Evolutionary conservation across 2,329 filamentous ascomycete genomes (phyloP), one percentile per base, ranked within the genome.

Genomic region (Cephalotrichum gorgonifer): DNA sequence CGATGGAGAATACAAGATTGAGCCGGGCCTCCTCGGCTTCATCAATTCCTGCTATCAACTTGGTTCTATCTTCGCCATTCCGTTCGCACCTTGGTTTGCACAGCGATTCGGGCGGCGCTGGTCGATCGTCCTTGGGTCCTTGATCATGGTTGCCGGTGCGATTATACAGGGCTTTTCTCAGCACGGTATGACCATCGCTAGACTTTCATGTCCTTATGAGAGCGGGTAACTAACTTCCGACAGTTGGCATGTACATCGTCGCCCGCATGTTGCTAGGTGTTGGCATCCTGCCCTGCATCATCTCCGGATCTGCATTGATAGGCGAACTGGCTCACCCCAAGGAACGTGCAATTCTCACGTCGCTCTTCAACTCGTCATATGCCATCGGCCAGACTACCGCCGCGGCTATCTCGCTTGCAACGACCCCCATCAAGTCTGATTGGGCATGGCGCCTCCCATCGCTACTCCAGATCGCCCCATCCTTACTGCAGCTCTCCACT

Each of bases 241-340:
- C 17, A 62, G 62, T 62, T 17, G 66, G 48, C 53, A 81, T 80
- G 76, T 83, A 80, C 58, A 73, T 81, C 51, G 62, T 78, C 38
- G 72, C 78, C 28, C 76, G 78, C 56, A 71, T 80, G 55, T 64
- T 82, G 20, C 69, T 82, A 27, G 79, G 79, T 41, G 75, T 80
- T 47, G 78, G 79, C 43, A 80, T 81, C 51, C 72, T 74, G 0
- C 76, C 74, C 44, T 75, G 72, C 53, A 81, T 81, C 55, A 74
- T 81, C 49, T 74, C 75, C 6, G 78, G 73, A 5, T 78, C 78
- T 1, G 70, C 75, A 6, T 62, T 81, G 43, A 76, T 82, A 30
- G 78, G 76, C 56, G 79, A 82, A 58, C 63, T 82, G 14, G 73
- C 70, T 3, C 74, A 81, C 58, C 77, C 78, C 6, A 80, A 79